Evolutionary conservation across 176 grass and related monocot species (phyloP).

Genomic region (Triticum monococcum): DNA sequence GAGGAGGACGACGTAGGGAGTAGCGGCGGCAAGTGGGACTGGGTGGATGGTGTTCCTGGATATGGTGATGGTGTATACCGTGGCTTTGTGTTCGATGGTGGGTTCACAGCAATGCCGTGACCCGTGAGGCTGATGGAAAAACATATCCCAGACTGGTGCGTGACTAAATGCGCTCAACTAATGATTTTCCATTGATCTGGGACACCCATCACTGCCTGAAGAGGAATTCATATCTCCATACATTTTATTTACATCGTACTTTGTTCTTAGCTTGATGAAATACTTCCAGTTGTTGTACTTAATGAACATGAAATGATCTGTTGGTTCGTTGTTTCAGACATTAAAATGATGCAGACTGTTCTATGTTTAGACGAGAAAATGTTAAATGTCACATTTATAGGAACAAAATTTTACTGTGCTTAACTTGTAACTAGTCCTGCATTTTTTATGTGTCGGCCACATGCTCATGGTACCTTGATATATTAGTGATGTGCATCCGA

Average conservation of each 20-base stretch:
- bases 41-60: conserved; percentile 79
- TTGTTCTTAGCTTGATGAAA: conserved; percentile 34
- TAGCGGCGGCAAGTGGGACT: conserved; percentile 69
- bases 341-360: background rate
- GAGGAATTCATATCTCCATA: conserved; percentile 7
- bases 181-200: background rate
- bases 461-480: background rate
- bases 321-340: conserved; percentile 13
- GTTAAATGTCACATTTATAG: background rate
- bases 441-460: background rate
- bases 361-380: background rate
- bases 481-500: background rate
- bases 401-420: background rate
- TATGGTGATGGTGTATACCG: conserved; percentile 86
- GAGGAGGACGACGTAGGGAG: conserved; percentile 65
- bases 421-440: background rate
- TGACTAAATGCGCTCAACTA: conserved; percentile 13
- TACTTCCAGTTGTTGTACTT: conserved; percentile 49
- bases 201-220: conserved; percentile 15
- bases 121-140: conserved; percentile 39
- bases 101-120: conserved; percentile 83
- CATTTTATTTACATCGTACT: conserved; percentile 28
- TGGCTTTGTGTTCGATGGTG: conserved; percentile 87
- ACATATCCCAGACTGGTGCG: conserved; percentile 13
- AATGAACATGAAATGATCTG: conserved; percentile 26